Base-by-base conservation (phyloP, 768 basidiomycete genomes). In the Nidularia sp. region DNA sequence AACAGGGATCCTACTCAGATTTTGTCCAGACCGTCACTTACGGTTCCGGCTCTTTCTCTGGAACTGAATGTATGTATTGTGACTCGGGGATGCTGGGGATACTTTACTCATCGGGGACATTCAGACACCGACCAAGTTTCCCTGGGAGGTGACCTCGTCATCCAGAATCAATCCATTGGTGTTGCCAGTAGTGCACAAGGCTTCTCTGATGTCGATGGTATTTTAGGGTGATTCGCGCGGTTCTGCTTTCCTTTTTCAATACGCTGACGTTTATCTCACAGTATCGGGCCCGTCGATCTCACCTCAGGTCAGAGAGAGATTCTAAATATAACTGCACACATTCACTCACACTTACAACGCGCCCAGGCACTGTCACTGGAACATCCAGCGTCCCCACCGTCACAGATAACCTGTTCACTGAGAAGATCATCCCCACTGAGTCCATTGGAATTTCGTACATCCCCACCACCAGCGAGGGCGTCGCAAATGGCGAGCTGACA, bases 31-130 rank as follows among this genome's bases (percentile, higher is more conserved):
- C 70, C 51, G 78, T 81, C 31, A 73, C 70, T 53, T 83, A 83
- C 58, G 80, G 80, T 36, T 78, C 79, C 25, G 83, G 81, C 6
- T 68, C 65, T 25, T 78, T 83, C 69, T 70, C 69, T 35, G 81
- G 82, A 25, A 67, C 73, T 41, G 79, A 83, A 66, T 80, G 75
- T 79, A 64, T 54, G 70, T 29, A 18, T 12, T 49, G 51, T 49
- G 49, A 33, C 51, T 45, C 44, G 15, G 25, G 32, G 5, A 31
- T 47, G 6, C 45, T n/a, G 0, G 12, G 18, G 13, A 9, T 44
- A 33, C 31, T 8, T 6, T 13, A 36, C n/a, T 31, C 31, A 41
- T 45, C 50, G 5, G 52, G 15, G 10, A 50, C 32, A 6, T 52
- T 55, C 49, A 81, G 79, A 69, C 56, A 74, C 60, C 50, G 81